Base-by-base conservation (phyloP, 805 yeast species). In the Yarrowia porcina region DNA sequence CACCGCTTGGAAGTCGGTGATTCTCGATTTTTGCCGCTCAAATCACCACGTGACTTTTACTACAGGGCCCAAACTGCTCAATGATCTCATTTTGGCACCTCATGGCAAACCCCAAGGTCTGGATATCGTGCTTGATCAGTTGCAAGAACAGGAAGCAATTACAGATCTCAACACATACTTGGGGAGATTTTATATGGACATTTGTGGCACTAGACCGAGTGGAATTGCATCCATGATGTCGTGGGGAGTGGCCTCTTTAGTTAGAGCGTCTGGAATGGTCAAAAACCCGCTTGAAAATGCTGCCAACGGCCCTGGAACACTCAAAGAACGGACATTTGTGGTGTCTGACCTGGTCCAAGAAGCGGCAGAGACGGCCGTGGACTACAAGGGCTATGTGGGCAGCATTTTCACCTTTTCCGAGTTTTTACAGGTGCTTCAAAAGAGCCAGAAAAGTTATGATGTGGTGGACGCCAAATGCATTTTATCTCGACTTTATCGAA, bases 1-100 rank as follows among this genome's bases (percentile, higher is more conserved):
- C 13, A 67, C 67, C 4, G 80, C 82, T 3, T 82, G 86, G 86
- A 73, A 70, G 50, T 65, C 68, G 5, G 72, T 78, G 11, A 68
- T 82, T 9, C 56, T 67, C 20, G 70, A 70, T 21, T 44, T 27
- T 18, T 49, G 62, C 44, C 10, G 61, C 4, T 9, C 18, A 12
- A 20, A 13, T 28, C 47, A 56, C 49, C 61, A 41, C 15, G 47
- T 56, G 21, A 56, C 61, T 21, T 41, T 56, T 28, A 4, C 38
- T n/a, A 56, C 39, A 5, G 61, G 61, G n/a, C 49, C 61, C 28
- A 56, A 56, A 20, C 61, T 56, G 30, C 38, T 56, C 28, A 56
- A 56, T 30, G 61, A 56, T 15, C 49, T 56, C 28, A 56, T 56
- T 21, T 27, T 56, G 8, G 61, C 61, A 4, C 61, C 61, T 7